phyloP scores from a whole-genome alignment of 192 early-diverging fungal genomes.

The Podila horticola region DNA sequence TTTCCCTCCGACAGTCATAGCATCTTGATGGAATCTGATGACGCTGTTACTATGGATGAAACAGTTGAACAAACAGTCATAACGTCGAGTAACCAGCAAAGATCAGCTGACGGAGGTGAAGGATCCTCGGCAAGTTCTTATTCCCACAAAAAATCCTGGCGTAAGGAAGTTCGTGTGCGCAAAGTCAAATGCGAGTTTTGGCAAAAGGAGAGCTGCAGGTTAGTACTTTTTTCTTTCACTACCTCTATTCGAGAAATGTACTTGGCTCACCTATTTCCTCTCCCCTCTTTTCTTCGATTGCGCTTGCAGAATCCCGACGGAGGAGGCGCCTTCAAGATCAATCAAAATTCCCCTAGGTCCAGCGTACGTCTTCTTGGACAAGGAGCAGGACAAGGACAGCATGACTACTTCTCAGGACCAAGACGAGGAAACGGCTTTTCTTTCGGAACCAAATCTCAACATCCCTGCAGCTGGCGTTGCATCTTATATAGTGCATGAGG shows the following conservation, averaged over 20 bases:
- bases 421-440: not conserved
- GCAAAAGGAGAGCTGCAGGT: conserved; percentile 47
- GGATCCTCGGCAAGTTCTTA: not conserved
- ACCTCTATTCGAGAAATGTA: not conserved
- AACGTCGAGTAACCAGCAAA: not conserved
- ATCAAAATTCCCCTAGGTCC: conserved; percentile 34
- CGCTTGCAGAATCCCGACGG: not conserved
- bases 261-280: not conserved
- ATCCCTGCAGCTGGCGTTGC: too few relatives aligned
- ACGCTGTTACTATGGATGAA: not conserved
- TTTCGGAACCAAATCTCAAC: too few relatives aligned
- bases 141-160: not conserved
- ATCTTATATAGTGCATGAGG: not conserved
- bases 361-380: conserved; percentile 32
- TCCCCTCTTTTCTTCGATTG: not conserved
- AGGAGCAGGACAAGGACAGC: conserved; percentile 19
- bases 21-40: too few relatives aligned
- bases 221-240: not conserved
- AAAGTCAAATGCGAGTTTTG: conserved; percentile 52
- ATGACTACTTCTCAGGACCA: not conserved
- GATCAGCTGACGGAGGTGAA: not conserved
- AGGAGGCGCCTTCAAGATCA: conserved; percentile 6
- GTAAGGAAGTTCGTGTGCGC: conserved; percentile 39
- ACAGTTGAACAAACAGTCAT: not conserved
- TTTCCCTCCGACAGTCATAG: too few relatives aligned